Conservation (phyloP, 2,329 filamentous ascomycete species). For the Aspergillus awamori region DNA sequence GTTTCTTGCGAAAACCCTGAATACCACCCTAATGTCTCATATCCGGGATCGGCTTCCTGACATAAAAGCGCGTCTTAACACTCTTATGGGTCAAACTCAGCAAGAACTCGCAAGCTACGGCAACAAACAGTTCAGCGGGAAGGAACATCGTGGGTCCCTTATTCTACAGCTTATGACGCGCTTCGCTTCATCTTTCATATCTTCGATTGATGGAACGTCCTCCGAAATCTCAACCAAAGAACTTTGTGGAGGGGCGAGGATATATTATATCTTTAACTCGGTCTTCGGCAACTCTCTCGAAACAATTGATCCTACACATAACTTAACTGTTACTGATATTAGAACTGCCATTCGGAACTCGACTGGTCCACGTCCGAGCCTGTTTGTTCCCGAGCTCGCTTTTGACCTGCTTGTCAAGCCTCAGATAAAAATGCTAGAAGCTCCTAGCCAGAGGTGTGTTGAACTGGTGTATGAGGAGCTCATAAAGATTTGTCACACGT, state of each 20-base stretch:
- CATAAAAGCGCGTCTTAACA: slow-evolving; percentile 97
- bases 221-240: slow-evolving; percentile 99
- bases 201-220: slow-evolving; percentile 97
- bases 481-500: slow-evolving; percentile 99
- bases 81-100: slow-evolving; percentile 98
- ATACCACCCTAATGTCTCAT: slow-evolving; percentile 92
- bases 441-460: slow-evolving; percentile 93
- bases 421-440: slow-evolving; percentile 94
- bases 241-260: slow-evolving; percentile 88
- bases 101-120: slow-evolving; percentile 98
- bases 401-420: slow-evolving; percentile 98
- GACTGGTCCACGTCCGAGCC: slow-evolving; percentile 88
- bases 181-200: slow-evolving; percentile 96
- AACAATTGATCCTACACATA: slow-evolving; percentile 92
- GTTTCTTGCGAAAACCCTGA: slow-evolving; percentile 90
- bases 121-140: slow-evolving; percentile 95
- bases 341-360: slow-evolving; percentile 97
- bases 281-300: slow-evolving; percentile 97
- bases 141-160: slow-evolving; percentile 91
- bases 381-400: slow-evolving; percentile 96
- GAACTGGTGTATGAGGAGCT: slow-evolving; percentile 98
- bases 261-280: slow-evolving; percentile 99
- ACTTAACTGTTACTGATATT: slow-evolving; percentile 92
- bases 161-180: slow-evolving; percentile 98
- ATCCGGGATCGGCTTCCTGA: slow-evolving; percentile 95